Conservation (phyloP, 495 filamentous ascomycete genomes). For the Penicillium coprophilum region DNA sequence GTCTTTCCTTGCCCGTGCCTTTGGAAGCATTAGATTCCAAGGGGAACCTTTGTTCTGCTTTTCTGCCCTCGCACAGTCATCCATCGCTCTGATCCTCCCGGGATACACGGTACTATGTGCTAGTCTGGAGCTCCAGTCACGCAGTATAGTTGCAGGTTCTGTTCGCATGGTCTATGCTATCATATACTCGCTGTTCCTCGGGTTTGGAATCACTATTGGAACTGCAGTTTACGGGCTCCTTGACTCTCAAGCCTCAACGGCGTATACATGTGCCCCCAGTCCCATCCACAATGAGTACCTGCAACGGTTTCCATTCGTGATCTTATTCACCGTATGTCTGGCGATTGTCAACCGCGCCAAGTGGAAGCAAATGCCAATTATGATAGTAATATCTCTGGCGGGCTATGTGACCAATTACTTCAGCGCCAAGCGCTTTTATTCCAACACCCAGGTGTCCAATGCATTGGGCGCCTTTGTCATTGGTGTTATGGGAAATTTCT, state of each 20-base stretch:
- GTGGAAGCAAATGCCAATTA: conserved; percentile 83
- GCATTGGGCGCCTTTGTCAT: conserved; percentile 85
- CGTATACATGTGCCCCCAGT: conserved; percentile 61
- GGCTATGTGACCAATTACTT: conserved; percentile 91
- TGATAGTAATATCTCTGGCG: conserved; percentile 77
- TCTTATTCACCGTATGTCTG: conserved; percentile 78
- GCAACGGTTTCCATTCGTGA: conserved; percentile 67
- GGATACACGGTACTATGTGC: conserved; percentile 84
- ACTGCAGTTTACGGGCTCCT: conserved; percentile 85
- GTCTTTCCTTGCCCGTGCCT: conserved; percentile 83
- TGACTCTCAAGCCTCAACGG: conserved; percentile 70
- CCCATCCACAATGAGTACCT: conserved; percentile 53
- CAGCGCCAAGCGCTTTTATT: conserved; percentile 65
- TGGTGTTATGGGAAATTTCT: conserved; percentile 83
- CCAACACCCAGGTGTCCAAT: conserved; percentile 75
- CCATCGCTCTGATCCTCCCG: conserved; percentile 89
- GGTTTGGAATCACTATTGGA: conserved; percentile 95
- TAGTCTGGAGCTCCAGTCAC: conserved; percentile 83
- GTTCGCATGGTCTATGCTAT: conserved; percentile 96
- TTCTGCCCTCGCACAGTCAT: conserved; percentile 83
- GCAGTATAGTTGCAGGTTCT: conserved; percentile 82
- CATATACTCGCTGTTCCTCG: conserved; percentile 92
- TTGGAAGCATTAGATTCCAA: conserved; percentile 70
- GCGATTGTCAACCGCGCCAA: conserved; percentile 87
- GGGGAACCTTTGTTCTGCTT: conserved; percentile 80